Conservation (phyloP, 2,329 filamentous ascomycete genomes). For the Trichoderma atrobrunneum region DNA sequence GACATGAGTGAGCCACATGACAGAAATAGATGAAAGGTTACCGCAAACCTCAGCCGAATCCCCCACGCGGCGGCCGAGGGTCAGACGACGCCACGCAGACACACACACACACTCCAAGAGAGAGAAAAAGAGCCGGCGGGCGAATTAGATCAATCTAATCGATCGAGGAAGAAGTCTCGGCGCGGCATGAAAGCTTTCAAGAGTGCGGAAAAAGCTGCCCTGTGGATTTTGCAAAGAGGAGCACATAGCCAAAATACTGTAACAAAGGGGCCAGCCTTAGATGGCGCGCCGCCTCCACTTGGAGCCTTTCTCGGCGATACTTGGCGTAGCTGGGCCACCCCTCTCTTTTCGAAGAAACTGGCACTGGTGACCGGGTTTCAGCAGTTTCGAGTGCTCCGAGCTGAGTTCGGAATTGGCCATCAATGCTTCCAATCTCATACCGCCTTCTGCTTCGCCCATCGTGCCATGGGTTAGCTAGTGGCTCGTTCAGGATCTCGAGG, state of each 20-base stretch:
- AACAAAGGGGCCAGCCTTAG: not conserved
- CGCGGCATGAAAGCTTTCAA: not conserved
- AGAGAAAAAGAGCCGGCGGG: not conserved
- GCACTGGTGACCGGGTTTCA: not conserved
- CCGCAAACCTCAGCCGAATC: not conserved
- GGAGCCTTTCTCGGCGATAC: not conserved
- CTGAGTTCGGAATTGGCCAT: not conserved
- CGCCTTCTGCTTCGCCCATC: not conserved
- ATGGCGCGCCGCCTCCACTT: not conserved
- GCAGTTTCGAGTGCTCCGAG: not conserved
- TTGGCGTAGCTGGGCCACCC: not conserved
- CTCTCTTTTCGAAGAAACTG: not conserved
- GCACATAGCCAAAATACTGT: not conserved
- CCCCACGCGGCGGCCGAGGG: not conserved
- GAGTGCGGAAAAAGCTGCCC: not conserved
- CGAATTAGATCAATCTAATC: not conserved
- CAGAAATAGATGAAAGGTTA: not conserved
- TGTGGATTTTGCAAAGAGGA: not conserved
- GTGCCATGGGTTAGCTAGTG: not conserved
- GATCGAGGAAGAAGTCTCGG: not conserved
- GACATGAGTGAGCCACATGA: not conserved
- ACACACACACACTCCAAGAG: not conserved
- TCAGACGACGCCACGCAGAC: not conserved
- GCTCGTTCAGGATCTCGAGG: not conserved
- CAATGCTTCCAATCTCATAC: not conserved